Percentiles rank a stretch among this genome's conserved stretches.
These are phyloP conservation scores for Aciculoconidium aculeatum DNA, from an alignment of 805 yeast genomes.

Conservation along the genomic window DNA sequence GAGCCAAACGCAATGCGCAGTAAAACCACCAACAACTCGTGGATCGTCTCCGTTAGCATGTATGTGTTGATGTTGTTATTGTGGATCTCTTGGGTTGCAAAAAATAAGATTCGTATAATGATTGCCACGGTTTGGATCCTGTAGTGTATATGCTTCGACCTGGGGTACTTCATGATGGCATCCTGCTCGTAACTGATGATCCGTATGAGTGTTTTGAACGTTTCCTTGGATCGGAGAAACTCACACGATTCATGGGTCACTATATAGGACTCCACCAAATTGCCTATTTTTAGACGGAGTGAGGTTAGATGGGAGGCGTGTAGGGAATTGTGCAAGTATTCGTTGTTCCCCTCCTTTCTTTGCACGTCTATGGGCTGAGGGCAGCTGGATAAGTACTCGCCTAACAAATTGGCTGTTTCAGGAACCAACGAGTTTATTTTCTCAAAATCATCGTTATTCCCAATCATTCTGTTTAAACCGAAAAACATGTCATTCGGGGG, in stretches of 20 bases:
- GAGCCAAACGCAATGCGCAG: slow-evolving; percentile 50
- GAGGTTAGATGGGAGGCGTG: slow-evolving; percentile 42
- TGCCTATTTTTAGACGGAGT: slow-evolving; percentile 41
- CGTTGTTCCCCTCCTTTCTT: slow-evolving; percentile 3
- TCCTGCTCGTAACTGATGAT: slow-evolving; percentile 47
- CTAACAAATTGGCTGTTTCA: slow-evolving; percentile 13
- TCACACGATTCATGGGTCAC: slow-evolving; percentile 20
- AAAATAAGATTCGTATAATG: slow-evolving; percentile 34
- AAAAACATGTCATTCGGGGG: slow-evolving; percentile 40
- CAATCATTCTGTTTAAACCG: slow-evolving; percentile 51
- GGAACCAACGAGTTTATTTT: slow-evolving; percentile 42
- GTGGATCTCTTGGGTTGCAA: slow-evolving; percentile 27
- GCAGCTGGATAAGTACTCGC: slow-evolving; percentile 15
- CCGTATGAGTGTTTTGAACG: slow-evolving; percentile 36
- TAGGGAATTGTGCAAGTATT: slow-evolving; percentile 16
- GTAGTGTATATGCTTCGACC: slow-evolving; percentile 31
- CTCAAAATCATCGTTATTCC: slow-evolving; percentile 41
- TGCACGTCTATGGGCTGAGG: slow-evolving; percentile 23
- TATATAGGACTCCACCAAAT: slow-evolving; percentile 43
- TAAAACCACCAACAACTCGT: slow-evolving; percentile 44
- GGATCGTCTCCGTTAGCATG: slow-evolving; percentile 35
- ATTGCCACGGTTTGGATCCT: slow-evolving; percentile 37
- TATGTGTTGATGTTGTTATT: slow-evolving; percentile 24
- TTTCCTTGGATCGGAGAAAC: slow-evolving; percentile 29
- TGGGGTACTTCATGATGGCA: slow-evolving; percentile 37